A percentile compares a stretch with the other conserved stretches of the same genome.
Conservation (phyloP, 2,329 filamentous ascomycete genomes). For the Calonectria hawksworthii region DNA sequence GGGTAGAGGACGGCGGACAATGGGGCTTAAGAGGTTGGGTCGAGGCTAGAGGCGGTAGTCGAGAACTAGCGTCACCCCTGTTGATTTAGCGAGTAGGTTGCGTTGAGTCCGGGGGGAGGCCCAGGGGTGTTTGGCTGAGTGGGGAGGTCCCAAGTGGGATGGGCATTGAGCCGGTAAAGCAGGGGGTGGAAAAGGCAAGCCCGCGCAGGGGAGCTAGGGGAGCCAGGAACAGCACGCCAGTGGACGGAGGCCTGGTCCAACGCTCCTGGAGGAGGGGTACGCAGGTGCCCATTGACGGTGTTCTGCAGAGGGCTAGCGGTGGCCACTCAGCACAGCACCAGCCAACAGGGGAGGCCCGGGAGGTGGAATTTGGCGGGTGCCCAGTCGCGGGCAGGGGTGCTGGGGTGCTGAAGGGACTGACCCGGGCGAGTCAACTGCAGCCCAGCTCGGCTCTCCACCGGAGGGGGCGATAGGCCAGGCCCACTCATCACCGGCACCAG, state of each 20-base stretch:
- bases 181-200: conserved; percentile 27
- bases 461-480: not conserved
- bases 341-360: conserved; percentile 17
- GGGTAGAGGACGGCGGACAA: conserved; percentile 36
- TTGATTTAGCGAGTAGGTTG: not conserved
- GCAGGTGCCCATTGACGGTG: not conserved
- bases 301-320: conserved; percentile 21
- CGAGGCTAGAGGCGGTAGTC: conserved; percentile 1
- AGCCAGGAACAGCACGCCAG: conserved; percentile 22
- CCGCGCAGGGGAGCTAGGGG: conserved; percentile 20
- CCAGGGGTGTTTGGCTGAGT: conserved; percentile 1
- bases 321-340: not conserved
- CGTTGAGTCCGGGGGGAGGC: conserved; percentile 1
- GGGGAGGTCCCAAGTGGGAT: conserved; percentile 5
- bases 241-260: conserved; percentile 2
- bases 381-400: conserved; percentile 25
- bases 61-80: conserved; percentile 4
- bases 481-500: not conserved
- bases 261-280: conserved; percentile 1
- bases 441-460: not conserved
- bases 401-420: conserved; percentile 33
- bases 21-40: conserved; percentile 12
- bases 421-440: conserved; percentile 2
- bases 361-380: conserved; percentile 21
- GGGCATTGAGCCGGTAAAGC: conserved; percentile 1